A percentile compares a stretch with the other conserved stretches of the same genome.
Evolutionary conservation across 2,329 filamentous ascomycete species (phyloP).

Genomic region (Clonostachys chloroleuca): DNA sequence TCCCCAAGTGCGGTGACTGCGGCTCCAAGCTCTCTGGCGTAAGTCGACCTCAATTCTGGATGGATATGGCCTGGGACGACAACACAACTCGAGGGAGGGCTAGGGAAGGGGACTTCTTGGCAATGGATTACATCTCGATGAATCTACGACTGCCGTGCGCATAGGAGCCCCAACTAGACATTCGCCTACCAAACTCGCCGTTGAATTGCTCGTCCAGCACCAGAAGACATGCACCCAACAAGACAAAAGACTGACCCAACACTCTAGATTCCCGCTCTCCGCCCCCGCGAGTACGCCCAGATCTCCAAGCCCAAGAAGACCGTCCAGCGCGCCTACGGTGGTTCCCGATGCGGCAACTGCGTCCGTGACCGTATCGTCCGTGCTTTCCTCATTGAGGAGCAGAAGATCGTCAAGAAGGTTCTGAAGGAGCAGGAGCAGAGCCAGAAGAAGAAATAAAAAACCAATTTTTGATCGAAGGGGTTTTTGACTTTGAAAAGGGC

Average conservation of each 20-base stretch:
- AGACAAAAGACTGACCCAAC: no score
- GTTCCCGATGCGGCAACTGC: slow-evolving; percentile 97
- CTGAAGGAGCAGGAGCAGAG: slow-evolving; percentile 92
- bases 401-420: slow-evolving; percentile 99
- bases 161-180: no score
- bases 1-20: slow-evolving; percentile 99
- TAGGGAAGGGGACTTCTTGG: neutral
- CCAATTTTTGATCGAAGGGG: neutral
- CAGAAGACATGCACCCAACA: no score
- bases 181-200: no score
- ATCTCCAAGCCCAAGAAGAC: slow-evolving; percentile 99
- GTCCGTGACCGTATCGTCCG: slow-evolving; percentile 97
- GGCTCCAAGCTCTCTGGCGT: slow-evolving; percentile 96
- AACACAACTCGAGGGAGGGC: neutral
- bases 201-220: no score
- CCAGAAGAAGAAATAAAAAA: slow-evolving; percentile 64
- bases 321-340: slow-evolving; percentile 96
- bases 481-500: slow-evolving; percentile 1
- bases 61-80: neutral
- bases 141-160: neutral
- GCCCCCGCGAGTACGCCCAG: slow-evolving; percentile 94
- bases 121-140: neutral
- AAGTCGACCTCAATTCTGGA: slow-evolving; percentile 46
- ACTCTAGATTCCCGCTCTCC: slow-evolving; percentile 82
- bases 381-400: slow-evolving; percentile 99